Percentiles rank a stretch among this genome's conserved stretches.
Evolutionary conservation across 1,284 basidiomycete genomes (phyloP).

Genomic region (Ganoderma lingzhi): DNA sequence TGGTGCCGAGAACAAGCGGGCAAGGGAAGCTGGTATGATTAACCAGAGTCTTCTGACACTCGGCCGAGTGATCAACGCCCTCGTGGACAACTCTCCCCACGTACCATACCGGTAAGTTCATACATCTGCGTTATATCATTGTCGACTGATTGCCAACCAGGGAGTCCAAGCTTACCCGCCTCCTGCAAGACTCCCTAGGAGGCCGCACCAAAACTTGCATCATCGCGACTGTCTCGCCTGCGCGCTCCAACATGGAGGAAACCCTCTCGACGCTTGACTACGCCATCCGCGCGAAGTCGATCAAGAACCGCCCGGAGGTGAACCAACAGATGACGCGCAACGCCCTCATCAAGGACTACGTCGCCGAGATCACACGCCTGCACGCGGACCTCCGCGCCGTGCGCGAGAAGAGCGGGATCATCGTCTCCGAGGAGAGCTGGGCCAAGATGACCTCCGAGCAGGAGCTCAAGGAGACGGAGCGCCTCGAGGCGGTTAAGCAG

Average conservation of each 20-base stretch:
- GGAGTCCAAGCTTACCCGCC: slow-evolving; percentile 94
- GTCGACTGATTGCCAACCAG: slow-evolving; percentile 44
- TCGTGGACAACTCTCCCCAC: slow-evolving; percentile 92
- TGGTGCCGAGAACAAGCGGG: slow-evolving; percentile 95
- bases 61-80: slow-evolving; percentile 95
- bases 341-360: slow-evolving; percentile 93
- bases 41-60: slow-evolving; percentile 97
- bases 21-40: slow-evolving; percentile 98
- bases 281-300: slow-evolving; percentile 94
- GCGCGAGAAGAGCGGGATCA: slow-evolving; percentile 95
- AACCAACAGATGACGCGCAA: slow-evolving; percentile 96
- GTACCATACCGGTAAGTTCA: slow-evolving; percentile 87
- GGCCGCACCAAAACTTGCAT: slow-evolving; percentile 98
- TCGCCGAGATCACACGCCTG: slow-evolving; percentile 94
- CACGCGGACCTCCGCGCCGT: slow-evolving; percentile 92
- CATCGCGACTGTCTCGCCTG: slow-evolving; percentile 95
- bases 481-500: slow-evolving; percentile 84
- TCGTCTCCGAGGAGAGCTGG: slow-evolving; percentile 91
- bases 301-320: slow-evolving; percentile 94
- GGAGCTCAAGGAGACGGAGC: slow-evolving; percentile 77
- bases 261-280: slow-evolving; percentile 98
- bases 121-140: not conserved
- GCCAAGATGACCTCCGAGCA: slow-evolving; percentile 82
- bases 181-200: slow-evolving; percentile 99
- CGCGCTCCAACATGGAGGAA: slow-evolving; percentile 94